Conservation (phyloP, 371 early-diverging fungal genomes). For the Mucor racemosus region DNA sequence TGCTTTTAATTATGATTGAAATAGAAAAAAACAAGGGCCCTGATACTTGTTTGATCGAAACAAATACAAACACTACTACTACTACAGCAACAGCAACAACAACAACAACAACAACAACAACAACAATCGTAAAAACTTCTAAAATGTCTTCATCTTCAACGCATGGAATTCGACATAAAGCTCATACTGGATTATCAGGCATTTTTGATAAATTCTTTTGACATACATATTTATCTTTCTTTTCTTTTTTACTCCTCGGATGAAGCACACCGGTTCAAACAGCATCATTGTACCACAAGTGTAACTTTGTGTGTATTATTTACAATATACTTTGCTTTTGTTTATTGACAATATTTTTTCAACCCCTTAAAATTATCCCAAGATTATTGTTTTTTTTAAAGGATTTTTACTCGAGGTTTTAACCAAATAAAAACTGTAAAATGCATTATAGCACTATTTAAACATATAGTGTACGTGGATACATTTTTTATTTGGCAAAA, state of each 20-base stretch:
- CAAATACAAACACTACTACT: background rate
- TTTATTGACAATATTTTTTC: too few relatives aligned
- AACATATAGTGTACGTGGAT: too few relatives aligned
- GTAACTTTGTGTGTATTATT: background rate
- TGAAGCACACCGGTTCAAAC: background rate
- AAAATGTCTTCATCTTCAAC: background rate
- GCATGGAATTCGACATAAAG: conserved; percentile 8
- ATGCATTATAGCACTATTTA: too few relatives aligned
- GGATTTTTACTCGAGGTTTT: too few relatives aligned
- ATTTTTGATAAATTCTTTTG: conserved; percentile 5
- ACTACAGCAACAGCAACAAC: background rate
- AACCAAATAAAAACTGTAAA: too few relatives aligned
- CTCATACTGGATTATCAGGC: conserved; percentile 2
- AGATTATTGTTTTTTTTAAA: too few relatives aligned
- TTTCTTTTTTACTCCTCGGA: background rate
- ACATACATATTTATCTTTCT: background rate
- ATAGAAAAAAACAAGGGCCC: background rate
- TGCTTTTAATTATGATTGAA: too few relatives aligned
- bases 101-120: background rate
- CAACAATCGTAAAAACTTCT: background rate
- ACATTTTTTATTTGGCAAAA: too few relatives aligned
- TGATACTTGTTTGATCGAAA: background rate
- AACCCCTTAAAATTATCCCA: too few relatives aligned
- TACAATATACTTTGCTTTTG: too few relatives aligned
- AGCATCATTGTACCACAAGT: background rate